phyloP scores from a whole-genome alignment of 2,329 filamentous ascomycete genomes.

The Ascosphaera aggregata region DNA sequence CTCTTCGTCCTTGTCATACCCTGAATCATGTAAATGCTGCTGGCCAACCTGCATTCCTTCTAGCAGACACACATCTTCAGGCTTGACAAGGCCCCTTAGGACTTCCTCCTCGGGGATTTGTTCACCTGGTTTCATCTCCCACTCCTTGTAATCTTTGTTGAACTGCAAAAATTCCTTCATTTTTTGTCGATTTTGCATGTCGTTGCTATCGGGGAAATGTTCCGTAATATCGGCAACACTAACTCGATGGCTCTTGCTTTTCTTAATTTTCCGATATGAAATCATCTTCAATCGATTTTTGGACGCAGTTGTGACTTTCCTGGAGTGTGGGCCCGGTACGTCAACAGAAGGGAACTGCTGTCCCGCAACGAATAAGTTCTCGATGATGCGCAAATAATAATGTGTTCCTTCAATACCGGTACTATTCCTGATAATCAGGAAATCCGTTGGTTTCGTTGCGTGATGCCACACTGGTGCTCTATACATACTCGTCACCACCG shows the following conservation, averaged over 20 bases:
- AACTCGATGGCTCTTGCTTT: slow-evolving; percentile 44
- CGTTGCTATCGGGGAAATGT: slow-evolving; percentile 79
- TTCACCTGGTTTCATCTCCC: slow-evolving; percentile 54
- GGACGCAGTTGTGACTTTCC: slow-evolving; percentile 88
- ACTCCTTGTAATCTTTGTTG: slow-evolving; percentile 68
- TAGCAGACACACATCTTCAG: slow-evolving; percentile 82
- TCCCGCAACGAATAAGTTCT: slow-evolving; percentile 75
- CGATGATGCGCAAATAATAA: slow-evolving; percentile 72
- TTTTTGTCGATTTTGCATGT: slow-evolving; percentile 89
- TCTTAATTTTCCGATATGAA: slow-evolving; percentile 66
- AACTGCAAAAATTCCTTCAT: slow-evolving; percentile 92
- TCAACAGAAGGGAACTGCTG: slow-evolving; percentile 85
- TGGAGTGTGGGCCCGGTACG: slow-evolving; percentile 77
- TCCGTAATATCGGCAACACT: slow-evolving; percentile 69
- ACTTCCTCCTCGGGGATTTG: slow-evolving; percentile 55
- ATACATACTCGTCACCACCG: slow-evolving; percentile 88
- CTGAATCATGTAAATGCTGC: slow-evolving; percentile 75
- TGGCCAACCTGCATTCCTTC: slow-evolving; percentile 94
- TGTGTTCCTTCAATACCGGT: slow-evolving; percentile 55
- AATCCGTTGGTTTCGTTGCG: slow-evolving; percentile 52
- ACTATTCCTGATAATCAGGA: slow-evolving; percentile 60
- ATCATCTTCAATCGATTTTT: slow-evolving; percentile 97
- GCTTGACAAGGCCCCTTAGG: slow-evolving; percentile 73
- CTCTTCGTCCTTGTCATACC: slow-evolving; percentile 48
- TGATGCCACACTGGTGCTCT: slow-evolving; percentile 87